These are phyloP conservation scores for Globisporangium okanoganense DNA, from an alignment of 352 stramenopile species.

Conservation along the genomic window DNA sequence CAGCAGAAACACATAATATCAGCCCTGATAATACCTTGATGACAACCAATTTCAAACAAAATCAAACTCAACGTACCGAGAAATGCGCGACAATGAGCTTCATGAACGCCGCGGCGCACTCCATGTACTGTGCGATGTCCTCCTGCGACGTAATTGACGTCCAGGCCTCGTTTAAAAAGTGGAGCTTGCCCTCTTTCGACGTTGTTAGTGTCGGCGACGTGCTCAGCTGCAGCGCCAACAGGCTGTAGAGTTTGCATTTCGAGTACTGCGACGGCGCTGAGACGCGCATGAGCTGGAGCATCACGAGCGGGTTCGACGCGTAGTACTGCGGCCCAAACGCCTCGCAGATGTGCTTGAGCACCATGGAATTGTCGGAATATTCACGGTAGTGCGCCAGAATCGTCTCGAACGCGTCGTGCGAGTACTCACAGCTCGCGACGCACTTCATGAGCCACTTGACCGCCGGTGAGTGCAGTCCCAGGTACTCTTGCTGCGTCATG, in stretches of 20 bases:
- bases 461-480: conserved; percentile 77
- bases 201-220: conserved; percentile 22
- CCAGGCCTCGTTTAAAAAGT: conserved; percentile 88
- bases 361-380: conserved; percentile 85
- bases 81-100: conserved; percentile 85
- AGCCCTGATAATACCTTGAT: neutral
- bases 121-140: conserved; percentile 77
- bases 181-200: conserved; percentile 46
- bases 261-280: conserved; percentile 51
- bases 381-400: conserved; percentile 80
- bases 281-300: conserved; percentile 70
- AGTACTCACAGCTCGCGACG: conserved; percentile 26
- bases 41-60: neutral
- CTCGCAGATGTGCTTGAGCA: conserved; percentile 84
- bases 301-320: conserved; percentile 37
- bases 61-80: conserved; percentile 24
- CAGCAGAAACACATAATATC: neutral
- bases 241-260: conserved; percentile 68
- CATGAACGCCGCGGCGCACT: conserved; percentile 80
- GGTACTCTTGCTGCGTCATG: conserved; percentile 59
- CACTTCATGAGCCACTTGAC: conserved; percentile 87
- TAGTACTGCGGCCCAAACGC: conserved; percentile 68
- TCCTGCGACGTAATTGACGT: conserved; percentile 66
- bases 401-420: conserved; percentile 50
- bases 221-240: conserved; percentile 62